phyloP scores from a whole-genome alignment of 371 early-diverging fungal species.

The Entomophthora muscae region DNA sequence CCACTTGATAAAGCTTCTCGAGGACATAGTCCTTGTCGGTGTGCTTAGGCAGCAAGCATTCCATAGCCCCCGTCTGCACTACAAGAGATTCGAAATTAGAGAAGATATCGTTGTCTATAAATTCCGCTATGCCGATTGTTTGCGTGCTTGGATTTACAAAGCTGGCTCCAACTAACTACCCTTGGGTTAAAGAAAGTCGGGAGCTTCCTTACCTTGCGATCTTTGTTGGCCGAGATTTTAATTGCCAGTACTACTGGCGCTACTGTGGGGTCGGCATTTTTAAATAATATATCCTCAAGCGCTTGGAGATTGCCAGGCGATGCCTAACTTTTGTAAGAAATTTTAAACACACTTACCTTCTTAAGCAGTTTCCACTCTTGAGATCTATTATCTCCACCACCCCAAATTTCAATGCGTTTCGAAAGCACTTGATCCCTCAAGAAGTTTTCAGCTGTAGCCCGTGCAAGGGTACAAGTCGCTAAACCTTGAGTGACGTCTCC shows the following conservation, averaged over 20 bases:
- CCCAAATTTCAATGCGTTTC: constrained; percentile 68
- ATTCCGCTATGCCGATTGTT: constrained; percentile 63
- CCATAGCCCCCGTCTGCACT: constrained; percentile 82
- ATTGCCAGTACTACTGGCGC: constrained; percentile 74
- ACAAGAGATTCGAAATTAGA: constrained; percentile 82
- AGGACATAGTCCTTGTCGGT: constrained; percentile 40
- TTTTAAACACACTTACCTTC: not conserved
- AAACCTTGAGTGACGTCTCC: constrained; percentile 35
- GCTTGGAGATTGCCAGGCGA: constrained; percentile 86
- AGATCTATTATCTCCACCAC: constrained; percentile 20
- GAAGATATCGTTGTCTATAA: constrained; percentile 79
- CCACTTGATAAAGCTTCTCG: constrained; percentile 37
- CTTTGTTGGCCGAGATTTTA: constrained; percentile 29
- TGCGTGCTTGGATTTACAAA: constrained; percentile 72
- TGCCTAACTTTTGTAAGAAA: constrained; percentile 22
- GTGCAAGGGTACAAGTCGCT: constrained; percentile 59
- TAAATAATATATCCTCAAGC: constrained; percentile 76
- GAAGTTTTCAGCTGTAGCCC: constrained; percentile 49
- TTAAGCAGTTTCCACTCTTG: not conserved
- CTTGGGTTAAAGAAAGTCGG: not conserved
- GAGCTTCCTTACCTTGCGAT: not conserved
- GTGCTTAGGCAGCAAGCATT: constrained; percentile 56
- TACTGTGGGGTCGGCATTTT: constrained; percentile 37
- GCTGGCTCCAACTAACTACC: constrained; percentile 65
- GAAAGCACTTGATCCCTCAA: constrained; percentile 54